Conservation (phyloP, 208 protist species). For the Leishmania turanica region DNA sequence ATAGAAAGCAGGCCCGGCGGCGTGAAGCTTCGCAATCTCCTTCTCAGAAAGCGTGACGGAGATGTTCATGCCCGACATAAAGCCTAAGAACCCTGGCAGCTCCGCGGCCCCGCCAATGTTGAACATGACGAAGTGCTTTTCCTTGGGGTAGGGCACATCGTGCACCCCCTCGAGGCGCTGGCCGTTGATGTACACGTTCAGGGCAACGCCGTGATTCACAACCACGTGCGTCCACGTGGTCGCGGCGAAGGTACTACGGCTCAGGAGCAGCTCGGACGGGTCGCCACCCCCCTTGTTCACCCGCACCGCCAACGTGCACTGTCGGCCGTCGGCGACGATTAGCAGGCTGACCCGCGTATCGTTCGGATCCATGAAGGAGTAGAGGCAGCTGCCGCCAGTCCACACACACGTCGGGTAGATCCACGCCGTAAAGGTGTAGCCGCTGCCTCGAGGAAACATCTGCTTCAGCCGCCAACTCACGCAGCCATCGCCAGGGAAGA, state of each 20-base stretch:
- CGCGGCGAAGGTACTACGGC: constrained; percentile 47
- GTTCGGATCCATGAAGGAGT: constrained; percentile 63
- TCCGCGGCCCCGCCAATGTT: constrained; percentile 58
- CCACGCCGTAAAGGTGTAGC: constrained; percentile 85
- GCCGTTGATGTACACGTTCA: constrained; percentile 81
- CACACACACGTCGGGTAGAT: constrained; percentile 81
- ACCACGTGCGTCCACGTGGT: constrained; percentile 83
- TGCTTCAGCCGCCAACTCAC: constrained; percentile 53
- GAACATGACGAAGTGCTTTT: constrained; percentile 59
- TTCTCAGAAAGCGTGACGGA: constrained; percentile 62
- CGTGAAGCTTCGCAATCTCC: constrained; percentile 58
- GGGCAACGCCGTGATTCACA: constrained; percentile 59
- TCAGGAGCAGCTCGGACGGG: constrained; percentile 38
- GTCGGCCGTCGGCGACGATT: constrained; percentile 71
- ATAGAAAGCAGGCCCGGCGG: constrained; percentile 41
- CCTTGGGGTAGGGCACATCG: constrained; percentile 62
- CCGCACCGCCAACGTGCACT: constrained; percentile 64
- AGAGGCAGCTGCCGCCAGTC: constrained; percentile 68
- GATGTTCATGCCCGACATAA: constrained; percentile 72
- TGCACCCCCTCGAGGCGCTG: constrained; percentile 34
- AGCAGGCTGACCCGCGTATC: constrained; percentile 50
- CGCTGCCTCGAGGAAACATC: constrained; percentile 34
- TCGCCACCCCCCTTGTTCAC: constrained; percentile 34
- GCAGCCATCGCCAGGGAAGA: constrained; percentile 70
- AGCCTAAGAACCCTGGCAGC: constrained; percentile 73